Percentiles rank a stretch among this genome's conserved stretches.
Evolutionary conservation across 129 eudicot species (phyloP).

Genomic region (Artemisia tridentata): DNA sequence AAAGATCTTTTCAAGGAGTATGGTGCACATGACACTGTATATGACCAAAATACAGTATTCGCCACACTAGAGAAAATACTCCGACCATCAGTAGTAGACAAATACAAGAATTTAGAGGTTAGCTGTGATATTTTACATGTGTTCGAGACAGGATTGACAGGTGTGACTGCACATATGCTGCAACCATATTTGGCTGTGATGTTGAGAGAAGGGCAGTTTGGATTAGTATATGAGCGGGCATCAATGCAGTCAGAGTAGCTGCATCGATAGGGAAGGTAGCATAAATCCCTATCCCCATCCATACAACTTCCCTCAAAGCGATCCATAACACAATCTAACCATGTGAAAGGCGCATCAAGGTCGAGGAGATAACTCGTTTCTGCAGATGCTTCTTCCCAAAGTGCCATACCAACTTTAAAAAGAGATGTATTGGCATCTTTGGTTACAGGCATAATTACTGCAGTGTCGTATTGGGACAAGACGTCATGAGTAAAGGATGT

Average conservation of each 20-base stretch:
- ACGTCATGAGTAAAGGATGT: background rate
- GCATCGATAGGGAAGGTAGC: background rate
- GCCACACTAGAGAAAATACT: background rate
- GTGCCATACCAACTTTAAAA: background rate
- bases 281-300: background rate
- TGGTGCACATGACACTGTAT: slow-evolving; percentile 44
- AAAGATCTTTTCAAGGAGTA: slow-evolving; percentile 25
- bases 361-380: background rate
- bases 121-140: slow-evolving; percentile 1
- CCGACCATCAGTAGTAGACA: slow-evolving; percentile 29
- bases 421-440: background rate
- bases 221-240: slow-evolving; percentile 1
- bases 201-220: slow-evolving; percentile 8
- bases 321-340: too few relatives aligned
- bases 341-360: background rate
- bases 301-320: background rate
- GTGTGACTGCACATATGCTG: background rate
- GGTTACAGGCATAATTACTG: background rate
- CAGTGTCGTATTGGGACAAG: background rate
- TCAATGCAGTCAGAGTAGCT: background rate
- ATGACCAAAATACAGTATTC: background rate
- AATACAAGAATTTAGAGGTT: too few relatives aligned
- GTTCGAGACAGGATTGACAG: background rate
- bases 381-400: background rate
- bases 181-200: slow-evolving; percentile 9